Percentiles rank a stretch among this genome's conserved stretches.
These are phyloP conservation scores for Panaeolus papilionaceus DNA, from an alignment of 768 basidiomycete genomes.

Conservation along the genomic window DNA sequence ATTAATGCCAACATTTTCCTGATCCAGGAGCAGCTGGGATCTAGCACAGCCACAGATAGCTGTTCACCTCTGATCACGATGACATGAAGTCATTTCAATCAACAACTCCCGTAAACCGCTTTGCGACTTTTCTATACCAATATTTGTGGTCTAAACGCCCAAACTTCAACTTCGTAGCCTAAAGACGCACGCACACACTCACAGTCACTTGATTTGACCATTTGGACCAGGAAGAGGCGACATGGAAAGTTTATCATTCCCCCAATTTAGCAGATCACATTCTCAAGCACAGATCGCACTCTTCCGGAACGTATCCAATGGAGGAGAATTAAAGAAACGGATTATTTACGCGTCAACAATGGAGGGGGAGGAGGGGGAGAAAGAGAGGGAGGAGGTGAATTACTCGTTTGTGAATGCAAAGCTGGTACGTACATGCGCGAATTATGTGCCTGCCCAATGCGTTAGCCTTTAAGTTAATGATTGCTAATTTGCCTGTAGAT, in stretches of 20 bases:
- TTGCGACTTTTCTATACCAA: neutral
- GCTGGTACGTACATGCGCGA: conserved; percentile 57
- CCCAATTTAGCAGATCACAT: conserved; percentile 1
- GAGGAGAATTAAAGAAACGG: conserved; percentile 60
- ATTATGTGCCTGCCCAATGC: conserved; percentile 17
- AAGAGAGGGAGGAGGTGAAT: conserved; percentile 79
- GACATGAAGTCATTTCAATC: conserved; percentile 10
- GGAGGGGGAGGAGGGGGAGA: conserved; percentile 64
- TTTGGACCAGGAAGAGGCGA: too few relatives aligned
- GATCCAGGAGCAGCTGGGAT: neutral
- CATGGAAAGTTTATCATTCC: neutral
- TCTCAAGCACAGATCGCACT: conserved; percentile 9
- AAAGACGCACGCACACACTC: neutral
- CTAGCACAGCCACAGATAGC: conserved; percentile 10
- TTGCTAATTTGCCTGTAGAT: conserved; percentile 56
- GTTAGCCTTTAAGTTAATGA: conserved; percentile 18
- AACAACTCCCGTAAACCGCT: conserved; percentile 2
- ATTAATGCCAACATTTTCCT: neutral
- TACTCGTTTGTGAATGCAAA: conserved; percentile 91
- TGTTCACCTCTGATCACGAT: neutral
- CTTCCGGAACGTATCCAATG: conserved; percentile 67
- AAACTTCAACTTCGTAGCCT: neutral
- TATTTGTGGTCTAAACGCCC: neutral
- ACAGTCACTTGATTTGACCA: neutral
- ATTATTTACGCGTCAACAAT: conserved; percentile 75